Evolutionary conservation across 129 eudicot species (phyloP), one percentile per base, ranked within the genome.

Genomic region (Lonicera japonica): DNA sequence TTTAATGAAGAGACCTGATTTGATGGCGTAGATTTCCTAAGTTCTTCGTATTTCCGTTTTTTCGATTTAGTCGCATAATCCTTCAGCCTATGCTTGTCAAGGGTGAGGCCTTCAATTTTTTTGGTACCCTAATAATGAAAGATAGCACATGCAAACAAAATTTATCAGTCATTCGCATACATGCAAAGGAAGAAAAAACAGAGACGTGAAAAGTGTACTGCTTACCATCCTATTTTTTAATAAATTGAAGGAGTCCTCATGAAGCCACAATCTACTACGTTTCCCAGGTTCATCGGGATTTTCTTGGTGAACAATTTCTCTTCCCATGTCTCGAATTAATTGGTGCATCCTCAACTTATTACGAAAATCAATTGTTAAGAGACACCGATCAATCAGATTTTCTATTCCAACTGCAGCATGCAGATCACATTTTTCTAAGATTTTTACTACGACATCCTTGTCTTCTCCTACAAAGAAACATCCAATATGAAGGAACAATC

Each of bases 391-490:
- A 4, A 4, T 25, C 12, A 64, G 58, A 38, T 52, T 65, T 47
- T 65, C 60, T 17, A 65, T 65, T 25, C 70, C 61, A 53, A 52
- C 34, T 20, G 14, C 21, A 1, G 70, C 5, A 34, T 13, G 54
- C 11, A 16, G 17, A 10, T 16, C 40, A 63, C 20, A 50, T 0
- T 14, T n/a, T 2, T 21, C 1, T 38, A 63, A 38, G 3, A 65
- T 54, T 14, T 18, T 54, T 18, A 38, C 52, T 4, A 38, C 12
- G 7, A 2, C 11, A 22, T 38, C 50, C 36, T 51, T 29, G 1
- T 53, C 19, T 48, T 25, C 54, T 25, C 70, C 60, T 51, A 65
- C 23, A 65, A 65, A 65, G 70, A 65, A 65, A 54, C 70, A 65
- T 6, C 4, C 36, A 29, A 29, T 11, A 58, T 41, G 15, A 64